phyloP scores from a whole-genome alignment of 2,329 filamentous ascomycete genomes.

The Diaporthe sp. region DNA sequence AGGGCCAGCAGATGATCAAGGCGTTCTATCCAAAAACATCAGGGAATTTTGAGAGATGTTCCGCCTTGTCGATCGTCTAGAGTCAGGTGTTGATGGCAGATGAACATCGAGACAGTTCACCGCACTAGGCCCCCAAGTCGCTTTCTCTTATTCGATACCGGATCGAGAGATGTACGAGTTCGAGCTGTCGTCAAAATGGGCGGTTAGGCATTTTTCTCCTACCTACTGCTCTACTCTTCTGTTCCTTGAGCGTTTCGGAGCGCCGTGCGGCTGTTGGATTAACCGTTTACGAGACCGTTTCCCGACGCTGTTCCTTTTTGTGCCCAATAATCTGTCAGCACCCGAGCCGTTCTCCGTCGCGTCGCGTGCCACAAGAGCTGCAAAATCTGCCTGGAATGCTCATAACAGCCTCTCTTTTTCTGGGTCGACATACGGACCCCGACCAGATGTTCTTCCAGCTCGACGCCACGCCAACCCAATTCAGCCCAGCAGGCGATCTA shows the following conservation, averaged over 20 bases:
- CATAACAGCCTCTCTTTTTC: background rate
- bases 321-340: background rate
- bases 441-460: background rate
- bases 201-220: background rate
- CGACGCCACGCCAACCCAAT: constrained; percentile 25
- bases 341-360: background rate
- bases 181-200: background rate
- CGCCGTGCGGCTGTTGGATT: background rate
- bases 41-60: background rate
- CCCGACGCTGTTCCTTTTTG: background rate
- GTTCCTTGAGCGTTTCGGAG: background rate
- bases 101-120: background rate
- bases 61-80: background rate
- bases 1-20: too few relatives aligned
- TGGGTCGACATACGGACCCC: background rate
- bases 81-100: background rate
- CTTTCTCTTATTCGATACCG: background rate
- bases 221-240: background rate
- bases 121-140: background rate
- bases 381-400: background rate
- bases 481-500: constrained; percentile 24
- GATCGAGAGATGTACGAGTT: background rate
- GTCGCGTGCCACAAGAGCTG: background rate
- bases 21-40: background rate
- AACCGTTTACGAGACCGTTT: background rate